phyloP scores from a whole-genome alignment of 164 flowering plant genomes.

The Aristolochia fimbriata region DNA sequence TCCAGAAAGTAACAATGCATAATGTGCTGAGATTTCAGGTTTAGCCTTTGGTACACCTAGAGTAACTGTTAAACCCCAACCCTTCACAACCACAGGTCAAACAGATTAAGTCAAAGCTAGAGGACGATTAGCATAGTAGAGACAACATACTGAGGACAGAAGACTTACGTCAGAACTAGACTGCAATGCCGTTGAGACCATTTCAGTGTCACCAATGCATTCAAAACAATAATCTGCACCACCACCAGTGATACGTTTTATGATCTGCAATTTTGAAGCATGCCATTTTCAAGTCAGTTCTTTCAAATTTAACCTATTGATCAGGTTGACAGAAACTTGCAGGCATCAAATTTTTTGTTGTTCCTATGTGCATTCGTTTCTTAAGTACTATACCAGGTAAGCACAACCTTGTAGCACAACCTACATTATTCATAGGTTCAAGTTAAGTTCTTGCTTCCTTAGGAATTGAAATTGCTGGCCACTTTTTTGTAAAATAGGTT shows the following conservation, averaged over 20 bases:
- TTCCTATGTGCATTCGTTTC: too few relatives aligned
- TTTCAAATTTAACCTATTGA: too few relatives aligned
- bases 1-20: conserved; percentile 62
- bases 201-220: conserved; percentile 81
- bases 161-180: conserved; percentile 74
- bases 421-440: too few relatives aligned
- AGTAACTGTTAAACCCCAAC: conserved; percentile 91
- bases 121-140: not conserved
- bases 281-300: too few relatives aligned
- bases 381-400: too few relatives aligned
- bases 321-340: too few relatives aligned
- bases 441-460: too few relatives aligned
- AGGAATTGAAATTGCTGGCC: too few relatives aligned
- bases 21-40: conserved; percentile 79
- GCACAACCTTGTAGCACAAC: too few relatives aligned
- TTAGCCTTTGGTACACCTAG: conserved; percentile 93
- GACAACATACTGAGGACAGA: not conserved
- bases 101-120: conserved; percentile 1
- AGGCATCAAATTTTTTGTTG: too few relatives aligned
- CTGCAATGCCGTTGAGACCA: conserved; percentile 74
- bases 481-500: too few relatives aligned
- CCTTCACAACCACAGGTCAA: conserved; percentile 28
- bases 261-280: conserved; percentile 40
- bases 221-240: conserved; percentile 97
- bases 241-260: conserved; percentile 65